These are phyloP conservation scores for Hibiscus tridactylites DNA, from an alignment of 345 rosid species.

Conservation along the genomic window DNA sequence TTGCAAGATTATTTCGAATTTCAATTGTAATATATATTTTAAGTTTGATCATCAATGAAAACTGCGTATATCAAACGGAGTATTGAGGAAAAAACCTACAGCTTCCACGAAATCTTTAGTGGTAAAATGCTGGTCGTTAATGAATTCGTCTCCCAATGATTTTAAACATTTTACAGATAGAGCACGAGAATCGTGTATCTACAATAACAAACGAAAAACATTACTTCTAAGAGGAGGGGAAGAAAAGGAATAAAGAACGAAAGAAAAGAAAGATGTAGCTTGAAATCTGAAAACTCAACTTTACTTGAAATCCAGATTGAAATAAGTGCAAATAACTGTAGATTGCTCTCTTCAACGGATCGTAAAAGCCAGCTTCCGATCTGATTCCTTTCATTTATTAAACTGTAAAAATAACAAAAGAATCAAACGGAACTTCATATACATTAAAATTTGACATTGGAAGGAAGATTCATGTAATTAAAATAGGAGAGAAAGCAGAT, in stretches of 20 bases:
- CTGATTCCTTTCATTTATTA: constrained; percentile 12
- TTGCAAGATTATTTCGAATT: not conserved
- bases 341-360: constrained; percentile 55
- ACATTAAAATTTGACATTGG: not conserved
- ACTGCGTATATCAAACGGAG: not conserved
- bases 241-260: not conserved
- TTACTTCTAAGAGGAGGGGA: not conserved
- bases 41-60: not conserved
- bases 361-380: constrained; percentile 52
- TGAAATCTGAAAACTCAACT: constrained; percentile 24
- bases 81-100: constrained; percentile 30
- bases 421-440: not conserved
- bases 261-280: not conserved
- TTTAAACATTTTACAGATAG: constrained; percentile 43
- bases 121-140: constrained; percentile 60
- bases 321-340: constrained; percentile 62
- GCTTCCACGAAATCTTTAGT: constrained; percentile 63
- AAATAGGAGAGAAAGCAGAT: not conserved
- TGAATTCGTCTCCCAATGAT: constrained; percentile 43
- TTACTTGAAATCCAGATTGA: constrained; percentile 73
- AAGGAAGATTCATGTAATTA: not conserved
- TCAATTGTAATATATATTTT: not conserved
- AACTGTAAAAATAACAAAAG: constrained; percentile 20
- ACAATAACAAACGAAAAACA: not conserved
- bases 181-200: constrained; percentile 51